These are phyloP conservation scores for Termitomyces eurrhizus DNA, from an alignment of 768 basidiomycete genomes.

Conservation along the genomic window DNA sequence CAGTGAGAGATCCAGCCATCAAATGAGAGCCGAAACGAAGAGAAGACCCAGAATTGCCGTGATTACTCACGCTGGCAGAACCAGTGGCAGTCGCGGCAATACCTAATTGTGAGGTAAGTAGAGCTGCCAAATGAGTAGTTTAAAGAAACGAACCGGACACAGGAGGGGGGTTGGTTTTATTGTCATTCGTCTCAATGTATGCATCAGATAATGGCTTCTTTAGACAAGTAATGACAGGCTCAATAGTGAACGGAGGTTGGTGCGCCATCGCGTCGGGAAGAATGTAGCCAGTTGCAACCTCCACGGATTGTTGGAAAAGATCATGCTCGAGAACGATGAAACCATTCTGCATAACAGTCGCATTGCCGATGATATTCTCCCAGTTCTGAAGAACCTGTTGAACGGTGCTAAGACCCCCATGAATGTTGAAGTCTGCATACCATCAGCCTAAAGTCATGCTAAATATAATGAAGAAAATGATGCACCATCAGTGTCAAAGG, in stretches of 20 bases:
- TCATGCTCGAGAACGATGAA: slow-evolving; percentile 92
- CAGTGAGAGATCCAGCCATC: slow-evolving; percentile 9
- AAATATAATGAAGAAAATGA: slow-evolving; percentile 4
- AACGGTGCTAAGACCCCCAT: slow-evolving; percentile 54
- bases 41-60: slow-evolving; percentile 7
- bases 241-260: slow-evolving; percentile 59
- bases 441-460: slow-evolving; percentile 4
- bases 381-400: slow-evolving; percentile 66
- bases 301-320: slow-evolving; percentile 80
- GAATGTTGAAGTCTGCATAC: slow-evolving; percentile 74
- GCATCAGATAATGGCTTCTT: slow-evolving; percentile 54
- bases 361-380: slow-evolving; percentile 67
- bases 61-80: slow-evolving; percentile 22
- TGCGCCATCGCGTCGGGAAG: slow-evolving; percentile 75
- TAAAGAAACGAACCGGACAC: slow-evolving; percentile 47
- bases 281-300: slow-evolving; percentile 84
- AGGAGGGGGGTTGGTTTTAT: slow-evolving; percentile 53
- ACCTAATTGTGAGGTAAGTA: slow-evolving; percentile 30
- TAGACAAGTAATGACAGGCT: slow-evolving; percentile 69
- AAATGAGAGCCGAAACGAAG: slow-evolving; percentile 8
- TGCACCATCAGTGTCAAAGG: slow-evolving; percentile 70
- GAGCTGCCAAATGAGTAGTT: not conserved
- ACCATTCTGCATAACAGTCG: slow-evolving; percentile 54
- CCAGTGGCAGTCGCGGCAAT: slow-evolving; percentile 28
- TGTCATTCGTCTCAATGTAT: slow-evolving; percentile 82